Evolutionary conservation across 148 eudicot genomes (phyloP).

Genomic region (Diospyros lotus): DNA sequence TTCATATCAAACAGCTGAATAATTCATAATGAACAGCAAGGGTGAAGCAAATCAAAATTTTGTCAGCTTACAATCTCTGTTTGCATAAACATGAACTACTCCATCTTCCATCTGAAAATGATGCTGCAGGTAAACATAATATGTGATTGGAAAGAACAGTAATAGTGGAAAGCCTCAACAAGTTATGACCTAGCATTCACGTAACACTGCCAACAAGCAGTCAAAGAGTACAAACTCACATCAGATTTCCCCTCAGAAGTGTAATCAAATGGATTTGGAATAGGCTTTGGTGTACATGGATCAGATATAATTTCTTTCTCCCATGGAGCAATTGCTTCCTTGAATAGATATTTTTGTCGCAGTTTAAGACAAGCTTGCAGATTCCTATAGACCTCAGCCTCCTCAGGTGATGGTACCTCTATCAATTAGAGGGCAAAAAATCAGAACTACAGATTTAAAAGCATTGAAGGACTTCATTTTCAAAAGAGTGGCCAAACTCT

Average conservation of each 20-base stretch:
- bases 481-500: too few relatives aligned
- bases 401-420: constrained; percentile 90
- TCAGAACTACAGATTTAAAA: constrained; percentile 2
- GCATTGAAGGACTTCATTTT: not conserved
- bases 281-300: constrained; percentile 90
- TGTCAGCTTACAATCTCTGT: constrained; percentile 68
- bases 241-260: constrained; percentile 67
- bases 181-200: not conserved
- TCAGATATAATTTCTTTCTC: constrained; percentile 85
- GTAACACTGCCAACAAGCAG: constrained; percentile 4
- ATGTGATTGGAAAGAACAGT: constrained; percentile 1
- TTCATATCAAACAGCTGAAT: not conserved
- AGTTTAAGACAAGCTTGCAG: constrained; percentile 90
- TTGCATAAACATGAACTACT: constrained; percentile 86
- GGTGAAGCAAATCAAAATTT: not conserved
- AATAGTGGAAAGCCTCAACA: not conserved
- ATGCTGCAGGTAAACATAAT: constrained; percentile 55
- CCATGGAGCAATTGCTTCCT: constrained; percentile 93
- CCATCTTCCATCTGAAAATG: constrained; percentile 98
- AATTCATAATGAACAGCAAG: not conserved
- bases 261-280: constrained; percentile 72
- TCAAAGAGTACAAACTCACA: constrained; percentile 38
- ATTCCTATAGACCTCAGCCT: constrained; percentile 72
- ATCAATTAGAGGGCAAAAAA: constrained; percentile 15
- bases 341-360: constrained; percentile 76